Evolutionary conservation across 257 asterid genomes (phyloP).

Genomic region (Solanum chiquidenum): DNA sequence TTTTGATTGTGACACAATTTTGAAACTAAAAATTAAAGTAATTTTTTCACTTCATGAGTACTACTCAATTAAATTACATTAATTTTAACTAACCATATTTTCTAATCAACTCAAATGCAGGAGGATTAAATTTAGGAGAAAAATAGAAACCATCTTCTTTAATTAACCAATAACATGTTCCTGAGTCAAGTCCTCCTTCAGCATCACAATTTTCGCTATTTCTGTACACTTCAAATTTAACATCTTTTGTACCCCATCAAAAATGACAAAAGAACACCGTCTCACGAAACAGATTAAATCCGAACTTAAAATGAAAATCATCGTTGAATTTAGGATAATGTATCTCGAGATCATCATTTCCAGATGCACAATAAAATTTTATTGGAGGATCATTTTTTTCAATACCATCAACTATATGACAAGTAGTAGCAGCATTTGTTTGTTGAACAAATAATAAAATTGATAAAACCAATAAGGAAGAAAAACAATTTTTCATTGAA

Average conservation of each 20-base stretch:
- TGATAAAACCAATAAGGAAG: background rate
- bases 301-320: background rate
- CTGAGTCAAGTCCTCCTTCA: background rate
- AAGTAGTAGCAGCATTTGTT: background rate
- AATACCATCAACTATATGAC: background rate
- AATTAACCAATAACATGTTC: background rate
- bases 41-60: too few relatives aligned
- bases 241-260: background rate
- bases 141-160: background rate
- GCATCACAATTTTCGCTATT: too few relatives aligned
- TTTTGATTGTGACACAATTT: too few relatives aligned
- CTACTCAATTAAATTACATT: background rate
- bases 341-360: background rate
- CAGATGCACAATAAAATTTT: background rate
- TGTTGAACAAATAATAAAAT: background rate
- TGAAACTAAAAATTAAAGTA: too few relatives aligned
- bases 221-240: background rate
- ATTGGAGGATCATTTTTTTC: background rate
- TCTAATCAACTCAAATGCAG: background rate
- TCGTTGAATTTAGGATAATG: background rate
- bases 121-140: background rate
- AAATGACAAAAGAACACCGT: background rate
- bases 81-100: background rate
- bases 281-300: fast-evolving
- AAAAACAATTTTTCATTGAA: background rate